Percentiles rank a stretch among this genome's conserved stretches.
Conservation (phyloP, 306 rosid genomes). For the Crotalaria pallida region DNA sequence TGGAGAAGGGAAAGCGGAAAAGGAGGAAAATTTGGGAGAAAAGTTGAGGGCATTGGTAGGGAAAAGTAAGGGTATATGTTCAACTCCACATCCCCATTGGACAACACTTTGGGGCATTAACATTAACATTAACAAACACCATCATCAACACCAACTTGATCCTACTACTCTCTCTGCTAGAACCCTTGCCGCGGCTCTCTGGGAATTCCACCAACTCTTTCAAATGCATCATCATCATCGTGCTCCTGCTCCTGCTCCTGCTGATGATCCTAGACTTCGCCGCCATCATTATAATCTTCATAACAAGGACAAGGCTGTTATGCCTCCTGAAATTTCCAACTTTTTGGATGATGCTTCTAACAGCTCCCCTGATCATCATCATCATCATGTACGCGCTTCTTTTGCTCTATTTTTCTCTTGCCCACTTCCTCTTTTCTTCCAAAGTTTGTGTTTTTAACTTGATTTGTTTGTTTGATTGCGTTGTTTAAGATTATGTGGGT, state of each 20-base stretch:
- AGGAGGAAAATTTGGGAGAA: conserved; percentile 73
- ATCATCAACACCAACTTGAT: neutral
- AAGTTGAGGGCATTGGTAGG: conserved; percentile 60
- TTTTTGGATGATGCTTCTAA: conserved; percentile 63
- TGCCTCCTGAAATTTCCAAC: conserved; percentile 40
- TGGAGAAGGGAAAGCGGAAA: conserved; percentile 52
- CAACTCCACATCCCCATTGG: conserved; percentile 74
- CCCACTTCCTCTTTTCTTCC: neutral
- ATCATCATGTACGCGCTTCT: conserved; percentile 42
- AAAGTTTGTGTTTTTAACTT: neutral
- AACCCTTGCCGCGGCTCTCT: conserved; percentile 79
- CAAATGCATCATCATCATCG: conserved; percentile 52
- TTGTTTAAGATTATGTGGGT: neutral
- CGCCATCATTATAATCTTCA: conserved; percentile 55
- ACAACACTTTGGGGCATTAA: conserved; percentile 35
- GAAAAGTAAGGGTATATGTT: conserved; percentile 52
- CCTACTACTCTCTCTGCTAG: conserved; percentile 42
- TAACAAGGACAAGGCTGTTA: conserved; percentile 43
- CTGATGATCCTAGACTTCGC: conserved; percentile 47
- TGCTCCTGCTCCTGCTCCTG: neutral
- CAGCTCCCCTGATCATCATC: conserved; percentile 66
- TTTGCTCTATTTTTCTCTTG: neutral
- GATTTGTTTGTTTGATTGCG: neutral
- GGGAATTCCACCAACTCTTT: conserved; percentile 59
- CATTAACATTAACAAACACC: conserved; percentile 14